Percentiles rank a stretch among this genome's conserved stretches.
Evolutionary conservation across 1,139 yeast genomes (phyloP).

Genomic region (Meyerozyma sp.): DNA sequence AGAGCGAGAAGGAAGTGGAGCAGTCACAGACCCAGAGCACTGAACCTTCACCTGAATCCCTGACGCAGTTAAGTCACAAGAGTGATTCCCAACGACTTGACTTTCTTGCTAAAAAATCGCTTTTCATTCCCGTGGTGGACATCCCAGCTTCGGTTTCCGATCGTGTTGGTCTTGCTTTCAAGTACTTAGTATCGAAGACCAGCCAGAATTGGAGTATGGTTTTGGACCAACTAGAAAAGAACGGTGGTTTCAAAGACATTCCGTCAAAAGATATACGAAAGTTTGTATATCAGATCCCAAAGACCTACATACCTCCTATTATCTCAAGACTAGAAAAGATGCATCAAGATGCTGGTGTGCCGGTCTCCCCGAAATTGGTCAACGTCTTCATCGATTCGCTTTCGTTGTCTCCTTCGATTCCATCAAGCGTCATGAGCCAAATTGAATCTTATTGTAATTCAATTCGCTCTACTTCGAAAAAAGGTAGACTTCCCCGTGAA

Average conservation of each 20-base stretch:
- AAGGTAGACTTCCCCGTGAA: conserved; percentile 16
- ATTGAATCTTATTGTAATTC: conserved; percentile 21
- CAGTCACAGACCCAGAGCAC: not conserved
- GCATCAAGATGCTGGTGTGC: conserved; percentile 30
- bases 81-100: not conserved
- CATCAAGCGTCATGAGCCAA: conserved; percentile 15
- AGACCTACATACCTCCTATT: conserved; percentile 23
- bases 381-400: conserved; percentile 42
- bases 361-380: conserved; percentile 29
- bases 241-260: conserved; percentile 39
- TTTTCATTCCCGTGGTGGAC: conserved; percentile 2
- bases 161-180: conserved; percentile 1
- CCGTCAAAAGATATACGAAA: conserved; percentile 29
- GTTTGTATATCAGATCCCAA: conserved; percentile 44
- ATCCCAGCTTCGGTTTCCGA: conserved; percentile 1
- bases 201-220: conserved; percentile 55
- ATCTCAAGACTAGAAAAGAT: conserved; percentile 28
- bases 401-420: conserved; percentile 13
- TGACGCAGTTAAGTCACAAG: not conserved
- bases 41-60: not conserved
- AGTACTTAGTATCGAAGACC: conserved; percentile 26
- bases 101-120: conserved; percentile 1
- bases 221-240: conserved; percentile 35
- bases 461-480: conserved; percentile 13
- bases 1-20: not conserved